These are phyloP conservation scores for Boletellus emodensis DNA, from an alignment of 768 basidiomycete genomes.

Conservation along the genomic window DNA sequence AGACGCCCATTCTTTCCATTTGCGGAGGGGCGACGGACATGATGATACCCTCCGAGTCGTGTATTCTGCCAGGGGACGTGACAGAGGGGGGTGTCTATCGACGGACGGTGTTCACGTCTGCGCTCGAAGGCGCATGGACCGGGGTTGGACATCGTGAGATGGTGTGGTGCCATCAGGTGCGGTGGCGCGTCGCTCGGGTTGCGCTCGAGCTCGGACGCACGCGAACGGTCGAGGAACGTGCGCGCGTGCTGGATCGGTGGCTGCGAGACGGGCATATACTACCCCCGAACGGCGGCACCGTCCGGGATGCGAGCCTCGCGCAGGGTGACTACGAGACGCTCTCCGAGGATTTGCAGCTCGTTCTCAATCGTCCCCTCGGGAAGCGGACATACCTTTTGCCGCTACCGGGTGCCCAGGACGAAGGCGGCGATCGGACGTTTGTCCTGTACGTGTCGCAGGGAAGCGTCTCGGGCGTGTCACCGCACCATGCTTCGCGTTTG, in stretches of 20 bases:
- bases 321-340: constrained; percentile 35
- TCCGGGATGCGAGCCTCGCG: constrained; percentile 7
- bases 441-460: constrained; percentile 62
- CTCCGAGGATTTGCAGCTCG: constrained; percentile 35
- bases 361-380: constrained; percentile 41
- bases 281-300: constrained; percentile 26
- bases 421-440: constrained; percentile 32
- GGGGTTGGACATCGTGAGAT: constrained; percentile 94
- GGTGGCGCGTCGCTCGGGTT: constrained; percentile 80
- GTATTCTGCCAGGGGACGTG: constrained; percentile 47
- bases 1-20: constrained; percentile 75
- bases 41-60: constrained; percentile 90
- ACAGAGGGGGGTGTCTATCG: constrained; percentile 35
- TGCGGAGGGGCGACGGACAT: constrained; percentile 91
- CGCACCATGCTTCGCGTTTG: constrained; percentile 45
- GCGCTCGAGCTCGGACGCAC: constrained; percentile 61
- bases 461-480: constrained; percentile 45
- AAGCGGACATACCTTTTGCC: constrained; percentile 53
- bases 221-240: constrained; percentile 22
- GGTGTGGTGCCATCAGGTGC: constrained; percentile 98
- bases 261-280: constrained; percentile 56
- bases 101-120: constrained; percentile 77
- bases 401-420: constrained; percentile 3
- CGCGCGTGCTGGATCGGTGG: constrained; percentile 56
- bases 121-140: constrained; percentile 89